Evolutionary conservation across 345 rosid species (phyloP).

Genomic region (Populus alba): DNA sequence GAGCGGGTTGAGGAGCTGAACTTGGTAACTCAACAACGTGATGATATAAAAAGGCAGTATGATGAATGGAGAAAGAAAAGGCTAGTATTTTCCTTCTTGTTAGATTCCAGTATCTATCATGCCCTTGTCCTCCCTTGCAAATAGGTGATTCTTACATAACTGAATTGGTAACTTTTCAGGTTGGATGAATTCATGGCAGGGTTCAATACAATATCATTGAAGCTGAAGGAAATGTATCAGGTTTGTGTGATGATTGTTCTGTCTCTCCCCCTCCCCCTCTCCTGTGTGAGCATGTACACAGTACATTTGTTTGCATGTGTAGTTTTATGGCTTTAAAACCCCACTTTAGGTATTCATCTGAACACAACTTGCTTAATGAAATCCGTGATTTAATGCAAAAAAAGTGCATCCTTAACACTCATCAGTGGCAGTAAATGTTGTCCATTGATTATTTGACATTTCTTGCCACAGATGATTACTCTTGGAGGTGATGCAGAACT

Average conservation of each 20-base stretch:
- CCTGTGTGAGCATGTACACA: background rate
- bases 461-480: conserved; percentile 73
- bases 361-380: too few relatives aligned
- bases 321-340: too few relatives aligned
- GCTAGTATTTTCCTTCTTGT: conserved; percentile 29
- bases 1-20: conserved; percentile 83
- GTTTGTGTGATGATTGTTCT: conserved; percentile 29
- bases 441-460: too few relatives aligned
- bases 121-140: background rate
- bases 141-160: conserved; percentile 14
- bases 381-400: too few relatives aligned
- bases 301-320: too few relatives aligned
- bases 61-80: conserved; percentile 91
- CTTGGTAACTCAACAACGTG: conserved; percentile 72
- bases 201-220: conserved; percentile 84
- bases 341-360: too few relatives aligned
- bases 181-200: conserved; percentile 99
- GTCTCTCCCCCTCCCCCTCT: too few relatives aligned
- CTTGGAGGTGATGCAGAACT: conserved; percentile 99
- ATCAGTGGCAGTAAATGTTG: too few relatives aligned
- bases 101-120: background rate
- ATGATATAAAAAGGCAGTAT: conserved; percentile 73
- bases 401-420: too few relatives aligned
- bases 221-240: conserved; percentile 99
- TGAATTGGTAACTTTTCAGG: conserved; percentile 43